phyloP scores from a whole-genome alignment of 805 yeast species.

The Candida fluviatilis region DNA sequence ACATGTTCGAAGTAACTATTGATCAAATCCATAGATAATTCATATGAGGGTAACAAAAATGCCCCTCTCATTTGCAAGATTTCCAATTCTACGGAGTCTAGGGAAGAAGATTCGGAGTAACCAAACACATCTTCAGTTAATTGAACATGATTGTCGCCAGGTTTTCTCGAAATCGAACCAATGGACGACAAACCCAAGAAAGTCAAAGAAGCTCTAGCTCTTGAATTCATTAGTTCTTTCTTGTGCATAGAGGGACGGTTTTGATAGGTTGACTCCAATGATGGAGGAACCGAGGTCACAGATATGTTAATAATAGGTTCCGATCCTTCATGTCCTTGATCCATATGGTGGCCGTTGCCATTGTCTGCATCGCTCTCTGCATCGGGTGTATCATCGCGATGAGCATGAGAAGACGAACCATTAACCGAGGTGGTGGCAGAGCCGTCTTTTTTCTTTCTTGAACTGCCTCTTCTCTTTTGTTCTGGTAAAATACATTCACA shows the following conservation, averaged over 20 bases:
- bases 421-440: constrained; percentile 1
- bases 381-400: constrained; percentile 3
- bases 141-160: constrained; percentile 46
- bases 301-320: constrained; percentile 41
- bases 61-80: constrained; percentile 65
- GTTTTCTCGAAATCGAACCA: constrained; percentile 42
- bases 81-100: constrained; percentile 61
- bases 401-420: not conserved
- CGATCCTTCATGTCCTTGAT: constrained; percentile 8
- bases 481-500: constrained; percentile 70
- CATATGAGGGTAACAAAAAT: constrained; percentile 59
- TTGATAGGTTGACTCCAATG: constrained; percentile 38
- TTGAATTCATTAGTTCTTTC: constrained; percentile 23
- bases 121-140: constrained; percentile 40
- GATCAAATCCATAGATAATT: constrained; percentile 56
- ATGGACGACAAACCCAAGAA: constrained; percentile 54
- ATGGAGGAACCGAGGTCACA: constrained; percentile 39
- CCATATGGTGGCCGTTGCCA: constrained; percentile 6
- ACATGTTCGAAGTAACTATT: constrained; percentile 58
- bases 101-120: constrained; percentile 20
- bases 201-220: constrained; percentile 32
- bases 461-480: constrained; percentile 42
- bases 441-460: constrained; percentile 1
- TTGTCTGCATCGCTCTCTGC: constrained; percentile 3
- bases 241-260: constrained; percentile 36